Base-by-base conservation (phyloP, 2,329 filamentous ascomycete species). In the Claviceps sp. region DNA sequence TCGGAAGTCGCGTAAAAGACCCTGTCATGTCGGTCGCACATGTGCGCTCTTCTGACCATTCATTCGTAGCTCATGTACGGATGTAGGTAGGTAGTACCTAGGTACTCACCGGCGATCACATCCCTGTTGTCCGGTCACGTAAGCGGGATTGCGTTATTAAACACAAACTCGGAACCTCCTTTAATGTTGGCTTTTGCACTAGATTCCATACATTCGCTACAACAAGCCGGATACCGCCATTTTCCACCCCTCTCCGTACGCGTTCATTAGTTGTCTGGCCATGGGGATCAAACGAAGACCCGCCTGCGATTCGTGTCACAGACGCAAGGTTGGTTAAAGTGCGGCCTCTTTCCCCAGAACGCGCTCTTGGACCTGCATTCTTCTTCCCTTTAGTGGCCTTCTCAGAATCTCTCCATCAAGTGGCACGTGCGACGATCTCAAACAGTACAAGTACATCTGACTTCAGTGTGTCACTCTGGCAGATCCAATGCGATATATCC, bases 401-500 rank as follows among this genome's bases (percentile, higher is more conserved):
- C 9, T 45, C 8, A 1, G 11, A 30, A 30, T 45, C 43, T 14
- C 22, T 30, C 6, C 43, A 30, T 30, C n/a, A 14, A 30, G 43
- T 24, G 43, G 5, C 22, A 30, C 14, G 24, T 45, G 16, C 2
- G 43, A 30, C 43, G 5, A 20, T 45, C 24, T 30, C 18, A 18
- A 26, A 14, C 42, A 26, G 9, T 20, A 11, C 44, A 34, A 11
- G 8, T 30, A 30, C 30, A 30, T 18, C 44, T 46, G 5, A 46
- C 24, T 30, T 7, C 3, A 11, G 24, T 18, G 43, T 45, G 16
- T 47, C 30, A 37, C 5, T 30, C 34, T 11, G 22, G 16, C 50
- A 75, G 72, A 77, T 77, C 54, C 74, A 76, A 65, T 77, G 74
- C 55, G 73, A 74, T 57, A 65, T 64, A 2, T 64, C 64, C 16